A percentile compares a stretch with the other conserved stretches of the same genome.
phyloP scores from a whole-genome alignment of 192 early-diverging fungal species.

The Linnemannia exigua region DNA sequence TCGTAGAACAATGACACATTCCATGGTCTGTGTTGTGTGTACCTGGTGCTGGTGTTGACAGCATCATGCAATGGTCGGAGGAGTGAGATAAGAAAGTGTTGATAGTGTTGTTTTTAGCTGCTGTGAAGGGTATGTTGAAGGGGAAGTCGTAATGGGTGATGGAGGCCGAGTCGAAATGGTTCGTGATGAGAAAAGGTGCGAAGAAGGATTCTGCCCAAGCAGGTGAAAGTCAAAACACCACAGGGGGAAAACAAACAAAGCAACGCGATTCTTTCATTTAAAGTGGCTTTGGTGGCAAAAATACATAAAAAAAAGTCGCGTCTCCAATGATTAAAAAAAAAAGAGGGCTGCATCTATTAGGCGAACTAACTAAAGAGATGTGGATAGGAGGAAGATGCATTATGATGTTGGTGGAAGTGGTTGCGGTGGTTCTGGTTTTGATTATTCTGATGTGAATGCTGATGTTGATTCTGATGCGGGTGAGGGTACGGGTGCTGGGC shows the following conservation, averaged over 20 bases:
- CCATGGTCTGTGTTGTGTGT: not conserved
- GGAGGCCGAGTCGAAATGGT: not conserved
- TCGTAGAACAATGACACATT: not conserved
- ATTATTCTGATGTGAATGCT: not conserved
- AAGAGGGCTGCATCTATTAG: too few species aligned
- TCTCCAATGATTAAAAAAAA: not conserved
- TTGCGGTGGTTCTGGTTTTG: not conserved
- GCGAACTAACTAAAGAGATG: not conserved
- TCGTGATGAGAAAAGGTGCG: not conserved
- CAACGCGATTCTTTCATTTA: not conserved
- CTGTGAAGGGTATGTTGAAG: not conserved
- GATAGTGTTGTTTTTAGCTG: not conserved
- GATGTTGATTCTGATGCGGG: conserved; percentile 3
- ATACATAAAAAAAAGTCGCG: conserved; percentile 4
- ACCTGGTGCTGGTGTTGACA: conserved; percentile 44
- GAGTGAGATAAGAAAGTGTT: not conserved
- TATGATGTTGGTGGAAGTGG: not conserved
- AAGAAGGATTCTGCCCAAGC: not conserved
- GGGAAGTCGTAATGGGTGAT: not conserved
- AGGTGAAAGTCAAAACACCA: too few species aligned
- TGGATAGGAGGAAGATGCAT: not conserved
- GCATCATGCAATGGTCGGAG: conserved; percentile 7
- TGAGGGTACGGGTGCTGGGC: not conserved
- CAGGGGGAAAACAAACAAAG: not conserved
- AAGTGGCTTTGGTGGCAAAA: conserved; percentile 5